Percentiles rank a stretch among this genome's conserved stretches.
Evolutionary conservation across 192 early-diverging fungal species (phyloP).

Genomic region (Linnemannia elongata): DNA sequence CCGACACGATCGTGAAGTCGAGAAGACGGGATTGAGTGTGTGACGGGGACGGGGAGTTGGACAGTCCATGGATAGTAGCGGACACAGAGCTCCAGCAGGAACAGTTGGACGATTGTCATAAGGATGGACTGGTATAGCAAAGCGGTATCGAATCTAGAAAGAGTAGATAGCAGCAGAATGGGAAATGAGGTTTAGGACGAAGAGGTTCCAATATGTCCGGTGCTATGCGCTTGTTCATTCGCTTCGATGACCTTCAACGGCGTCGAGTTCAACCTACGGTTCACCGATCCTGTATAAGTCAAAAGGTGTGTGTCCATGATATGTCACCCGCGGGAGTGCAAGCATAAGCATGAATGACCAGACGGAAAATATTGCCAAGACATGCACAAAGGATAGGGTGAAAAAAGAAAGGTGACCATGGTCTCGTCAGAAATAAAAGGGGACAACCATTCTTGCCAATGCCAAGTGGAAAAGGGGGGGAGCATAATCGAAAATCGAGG

Average conservation of each 20-base stretch:
- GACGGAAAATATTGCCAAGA: neutral
- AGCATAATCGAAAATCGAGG: constrained; percentile 6
- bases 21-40: constrained; percentile 41
- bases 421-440: constrained; percentile 9
- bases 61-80: constrained; percentile 58
- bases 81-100: constrained; percentile 64
- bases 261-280: constrained; percentile 25
- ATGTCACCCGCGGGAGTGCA: neutral
- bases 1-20: neutral
- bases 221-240: neutral
- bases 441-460: neutral
- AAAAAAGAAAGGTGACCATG: constrained; percentile 3
- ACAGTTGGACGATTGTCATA: constrained; percentile 67
- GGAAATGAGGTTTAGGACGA: neutral
- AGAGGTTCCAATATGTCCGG: neutral
- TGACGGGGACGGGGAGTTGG: constrained; percentile 40
- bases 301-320: neutral
- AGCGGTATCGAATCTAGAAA: constrained; percentile 64
- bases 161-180: neutral
- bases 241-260: neutral
- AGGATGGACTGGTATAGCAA: constrained; percentile 67
- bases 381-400: constrained; percentile 1
- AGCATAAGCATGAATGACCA: neutral
- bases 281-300: constrained; percentile 40
- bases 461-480: neutral